A percentile compares a stretch with the other conserved stretches of the same genome.
Evolutionary conservation across 2,329 filamentous ascomycete genomes (phyloP).

Genomic region (Fusarium nygamai): DNA sequence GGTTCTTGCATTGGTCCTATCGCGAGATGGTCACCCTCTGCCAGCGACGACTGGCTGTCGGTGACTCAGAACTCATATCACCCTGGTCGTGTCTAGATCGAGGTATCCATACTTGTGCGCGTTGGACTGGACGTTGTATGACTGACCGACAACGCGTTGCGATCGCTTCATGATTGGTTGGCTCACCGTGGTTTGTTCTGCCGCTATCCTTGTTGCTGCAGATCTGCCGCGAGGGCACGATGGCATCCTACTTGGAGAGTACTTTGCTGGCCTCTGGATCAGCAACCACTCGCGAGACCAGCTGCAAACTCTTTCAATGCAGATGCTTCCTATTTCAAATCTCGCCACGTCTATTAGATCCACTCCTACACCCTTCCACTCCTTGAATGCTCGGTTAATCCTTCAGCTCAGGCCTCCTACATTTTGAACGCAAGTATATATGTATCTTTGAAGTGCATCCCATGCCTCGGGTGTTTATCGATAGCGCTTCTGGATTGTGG

Average conservation of each 20-base stretch:
- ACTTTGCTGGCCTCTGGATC: slow-evolving; percentile 33
- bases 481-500: slow-evolving; percentile 41
- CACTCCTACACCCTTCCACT: neutral
- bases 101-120: slow-evolving; percentile 1
- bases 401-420: slow-evolving; percentile 23
- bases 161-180: slow-evolving; percentile 30
- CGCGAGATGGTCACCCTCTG: slow-evolving; percentile 32
- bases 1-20: slow-evolving; percentile 38
- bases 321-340: neutral
- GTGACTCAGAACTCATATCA: slow-evolving; percentile 40
- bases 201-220: slow-evolving; percentile 14
- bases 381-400: slow-evolving; percentile 2
- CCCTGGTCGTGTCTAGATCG: slow-evolving; percentile 23
- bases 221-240: slow-evolving; percentile 26
- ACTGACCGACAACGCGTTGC: slow-evolving; percentile 38
- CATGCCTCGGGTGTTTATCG: slow-evolving; percentile 40
- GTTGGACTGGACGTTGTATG: slow-evolving; percentile 29
- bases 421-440: neutral
- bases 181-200: slow-evolving; percentile 9
- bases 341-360: neutral
- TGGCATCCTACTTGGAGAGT: slow-evolving; percentile 28
- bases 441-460: slow-evolving; percentile 15
- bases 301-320: slow-evolving; percentile 28
- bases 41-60: slow-evolving; percentile 40
- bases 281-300: slow-evolving; percentile 34